Conservation (phyloP, 1,284 basidiomycete species). For the Ceratobasidium sp. region DNA sequence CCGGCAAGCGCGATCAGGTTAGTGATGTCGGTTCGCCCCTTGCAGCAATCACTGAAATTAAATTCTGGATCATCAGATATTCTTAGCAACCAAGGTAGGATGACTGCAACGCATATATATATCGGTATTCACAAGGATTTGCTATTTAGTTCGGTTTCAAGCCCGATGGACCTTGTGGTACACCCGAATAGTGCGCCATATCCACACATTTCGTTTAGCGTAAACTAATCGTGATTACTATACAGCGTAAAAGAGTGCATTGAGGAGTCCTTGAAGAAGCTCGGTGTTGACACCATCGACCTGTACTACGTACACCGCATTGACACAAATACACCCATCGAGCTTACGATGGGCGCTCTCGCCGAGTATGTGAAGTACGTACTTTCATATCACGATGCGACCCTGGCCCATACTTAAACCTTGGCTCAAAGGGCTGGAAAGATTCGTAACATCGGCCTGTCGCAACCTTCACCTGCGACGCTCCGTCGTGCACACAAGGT, state of each 20-base stretch:
- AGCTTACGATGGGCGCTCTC: constrained; percentile 61
- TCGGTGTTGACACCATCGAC: constrained; percentile 60
- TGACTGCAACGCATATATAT: neutral
- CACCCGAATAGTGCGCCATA: constrained; percentile 21
- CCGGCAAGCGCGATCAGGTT: constrained; percentile 53
- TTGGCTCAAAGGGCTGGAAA: constrained; percentile 61
- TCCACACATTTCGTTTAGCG: neutral
- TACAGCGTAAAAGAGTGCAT: constrained; percentile 52
- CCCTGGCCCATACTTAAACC: neutral
- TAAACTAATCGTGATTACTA: neutral
- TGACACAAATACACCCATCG: constrained; percentile 55
- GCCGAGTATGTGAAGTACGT: constrained; percentile 63
- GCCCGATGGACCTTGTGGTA: constrained; percentile 3
- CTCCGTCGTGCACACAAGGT: constrained; percentile 71
- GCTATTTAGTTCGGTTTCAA: constrained; percentile 48
- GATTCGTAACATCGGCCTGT: constrained; percentile 69
- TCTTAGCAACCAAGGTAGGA: constrained; percentile 63
- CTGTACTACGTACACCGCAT: constrained; percentile 52
- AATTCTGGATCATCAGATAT: constrained; percentile 52
- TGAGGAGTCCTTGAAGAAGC: constrained; percentile 56
- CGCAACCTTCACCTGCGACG: constrained; percentile 67
- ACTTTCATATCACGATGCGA: neutral
- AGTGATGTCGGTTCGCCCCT: neutral
- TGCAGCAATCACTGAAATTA: neutral
- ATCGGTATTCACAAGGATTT: no score